phyloP scores from a whole-genome alignment of 495 filamentous ascomycete genomes.

The Tuber borchii region DNA sequence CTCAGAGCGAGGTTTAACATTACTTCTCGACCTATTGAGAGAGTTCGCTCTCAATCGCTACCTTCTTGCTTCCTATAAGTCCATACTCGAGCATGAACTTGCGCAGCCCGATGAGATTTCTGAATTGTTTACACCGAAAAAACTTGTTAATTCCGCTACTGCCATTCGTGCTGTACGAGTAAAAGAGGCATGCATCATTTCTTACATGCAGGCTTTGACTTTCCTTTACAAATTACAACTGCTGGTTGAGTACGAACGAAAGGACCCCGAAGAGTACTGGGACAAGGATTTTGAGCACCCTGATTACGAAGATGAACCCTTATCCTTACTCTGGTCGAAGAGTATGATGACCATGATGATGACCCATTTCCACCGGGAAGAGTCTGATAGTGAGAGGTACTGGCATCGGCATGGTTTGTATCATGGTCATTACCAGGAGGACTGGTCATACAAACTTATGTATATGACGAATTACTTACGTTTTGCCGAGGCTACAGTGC shows the following conservation, averaged over 20 bases:
- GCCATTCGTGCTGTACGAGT: background rate
- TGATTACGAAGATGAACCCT: background rate
- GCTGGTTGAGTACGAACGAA: conserved; percentile 1
- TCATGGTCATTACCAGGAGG: background rate
- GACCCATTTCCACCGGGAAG: conserved; percentile 1
- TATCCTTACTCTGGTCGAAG: conserved; percentile 1
- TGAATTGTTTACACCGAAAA: background rate
- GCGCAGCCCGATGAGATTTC: background rate
- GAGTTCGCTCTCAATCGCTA: conserved; percentile 1
- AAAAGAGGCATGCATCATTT: background rate
- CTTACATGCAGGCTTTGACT: conserved; percentile 3
- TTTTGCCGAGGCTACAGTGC: background rate
- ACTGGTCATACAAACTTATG: conserved; percentile 1
- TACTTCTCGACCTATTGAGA: background rate
- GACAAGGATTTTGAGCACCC: conserved; percentile 1
- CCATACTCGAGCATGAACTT: background rate
- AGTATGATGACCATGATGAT: conserved; percentile 4
- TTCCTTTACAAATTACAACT: conserved; percentile 2
- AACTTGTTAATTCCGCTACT: background rate
- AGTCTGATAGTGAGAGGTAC: background rate
- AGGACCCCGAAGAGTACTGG: background rate
- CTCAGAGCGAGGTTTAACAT: background rate
- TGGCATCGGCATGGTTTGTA: background rate
- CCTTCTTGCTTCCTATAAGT: background rate
- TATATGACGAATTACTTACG: background rate